phyloP scores from a whole-genome alignment of 495 filamentous ascomycete species.

The Tuber borchii region DNA sequence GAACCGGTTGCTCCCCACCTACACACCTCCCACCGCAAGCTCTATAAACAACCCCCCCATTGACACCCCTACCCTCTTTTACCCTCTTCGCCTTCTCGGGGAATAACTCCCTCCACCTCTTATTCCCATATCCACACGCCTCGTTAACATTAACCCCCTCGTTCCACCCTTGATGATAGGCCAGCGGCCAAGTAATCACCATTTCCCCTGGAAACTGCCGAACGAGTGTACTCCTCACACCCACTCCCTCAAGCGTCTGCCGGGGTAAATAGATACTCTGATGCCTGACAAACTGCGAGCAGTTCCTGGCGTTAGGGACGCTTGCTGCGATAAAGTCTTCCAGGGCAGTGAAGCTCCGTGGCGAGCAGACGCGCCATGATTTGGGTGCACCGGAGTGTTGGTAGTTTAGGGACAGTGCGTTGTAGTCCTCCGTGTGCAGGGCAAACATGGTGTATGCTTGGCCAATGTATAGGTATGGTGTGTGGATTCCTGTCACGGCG shows the following conservation, averaged over 20 bases:
- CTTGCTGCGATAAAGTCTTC: constrained; percentile 27
- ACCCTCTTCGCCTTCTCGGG: constrained; percentile 8
- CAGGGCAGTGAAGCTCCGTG: constrained; percentile 26
- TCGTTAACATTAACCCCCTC: constrained; percentile 39
- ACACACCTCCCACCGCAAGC: constrained; percentile 25
- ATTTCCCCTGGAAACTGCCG: constrained; percentile 35
- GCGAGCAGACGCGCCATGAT: constrained; percentile 37
- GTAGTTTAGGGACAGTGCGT: constrained; percentile 39
- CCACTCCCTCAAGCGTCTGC: constrained; percentile 22
- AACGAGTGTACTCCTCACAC: constrained; percentile 32
- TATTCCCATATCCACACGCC: constrained; percentile 38
- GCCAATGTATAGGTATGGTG: constrained; percentile 41
- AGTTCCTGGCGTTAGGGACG: constrained; percentile 7
- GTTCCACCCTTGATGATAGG: constrained; percentile 41
- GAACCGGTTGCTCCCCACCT: constrained; percentile 17
- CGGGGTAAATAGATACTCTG: constrained; percentile 29
- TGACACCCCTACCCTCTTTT: constrained; percentile 10
- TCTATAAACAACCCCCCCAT: constrained; percentile 21
- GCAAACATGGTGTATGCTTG: constrained; percentile 37
- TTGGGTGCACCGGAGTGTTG: constrained; percentile 39
- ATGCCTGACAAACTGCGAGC: constrained; percentile 40
- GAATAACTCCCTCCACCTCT: constrained; percentile 32
- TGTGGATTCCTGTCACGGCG: constrained; percentile 37
- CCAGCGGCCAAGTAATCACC: constrained; percentile 39
- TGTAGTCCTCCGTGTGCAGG: constrained; percentile 40